Conservation (phyloP, 345 rosid genomes). For the Lumnitzera littorea region DNA sequence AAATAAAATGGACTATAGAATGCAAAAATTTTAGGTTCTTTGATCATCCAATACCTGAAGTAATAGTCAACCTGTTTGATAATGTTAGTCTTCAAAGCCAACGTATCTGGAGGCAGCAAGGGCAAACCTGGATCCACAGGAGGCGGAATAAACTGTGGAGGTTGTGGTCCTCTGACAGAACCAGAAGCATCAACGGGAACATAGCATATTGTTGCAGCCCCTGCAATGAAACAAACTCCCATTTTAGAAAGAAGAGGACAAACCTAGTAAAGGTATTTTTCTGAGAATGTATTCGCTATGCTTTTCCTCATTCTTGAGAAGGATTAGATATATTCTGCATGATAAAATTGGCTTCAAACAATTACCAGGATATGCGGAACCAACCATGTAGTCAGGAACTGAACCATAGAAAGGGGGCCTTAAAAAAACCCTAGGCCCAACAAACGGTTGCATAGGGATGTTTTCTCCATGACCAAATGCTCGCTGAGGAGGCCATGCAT, state of each 20-base stretch:
- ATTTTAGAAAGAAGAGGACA: constrained; percentile 1
- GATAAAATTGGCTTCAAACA: constrained; percentile 7
- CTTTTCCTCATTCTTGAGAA: too few relatives aligned
- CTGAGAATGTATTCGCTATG: too few relatives aligned
- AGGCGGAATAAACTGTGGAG: constrained; percentile 51
- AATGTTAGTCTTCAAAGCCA: constrained; percentile 45
- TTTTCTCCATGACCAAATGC: constrained; percentile 43
- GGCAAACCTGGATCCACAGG: constrained; percentile 50
- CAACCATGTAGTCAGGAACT: constrained; percentile 63
- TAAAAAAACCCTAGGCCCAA: constrained; percentile 58
- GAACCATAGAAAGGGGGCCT: constrained; percentile 62
- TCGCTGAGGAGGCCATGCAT: constrained; percentile 61
- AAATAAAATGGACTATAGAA: too few relatives aligned
- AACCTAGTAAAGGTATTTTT: background rate
- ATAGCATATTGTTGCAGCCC: constrained; percentile 54
- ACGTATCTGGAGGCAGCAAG: constrained; percentile 33
- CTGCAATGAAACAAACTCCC: constrained; percentile 26
- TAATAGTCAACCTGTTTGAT: constrained; percentile 81
- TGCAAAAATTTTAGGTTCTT: too few relatives aligned
- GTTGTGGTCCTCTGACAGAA: constrained; percentile 65
- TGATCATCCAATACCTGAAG: constrained; percentile 55
- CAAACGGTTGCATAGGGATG: constrained; percentile 49
- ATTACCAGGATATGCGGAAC: constrained; percentile 78
- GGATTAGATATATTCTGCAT: too few relatives aligned
- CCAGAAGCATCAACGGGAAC: constrained; percentile 63